phyloP scores from a whole-genome alignment of 371 early-diverging fungal species.

The Apophysomyces elegans region DNA sequence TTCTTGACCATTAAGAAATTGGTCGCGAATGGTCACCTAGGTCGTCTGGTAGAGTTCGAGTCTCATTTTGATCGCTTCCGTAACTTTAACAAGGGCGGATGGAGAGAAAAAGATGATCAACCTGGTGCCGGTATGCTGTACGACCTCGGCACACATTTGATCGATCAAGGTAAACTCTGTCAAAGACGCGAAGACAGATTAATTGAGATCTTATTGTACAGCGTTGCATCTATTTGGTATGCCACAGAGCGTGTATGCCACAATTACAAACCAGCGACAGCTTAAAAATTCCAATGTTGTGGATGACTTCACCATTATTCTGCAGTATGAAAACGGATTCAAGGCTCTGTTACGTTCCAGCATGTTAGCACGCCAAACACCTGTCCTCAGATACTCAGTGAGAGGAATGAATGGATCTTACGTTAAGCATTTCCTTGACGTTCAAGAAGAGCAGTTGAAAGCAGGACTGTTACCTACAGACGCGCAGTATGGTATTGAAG shows the following conservation, averaged over 20 bases:
- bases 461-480: slow-evolving; percentile 57
- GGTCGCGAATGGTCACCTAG: slow-evolving; percentile 55
- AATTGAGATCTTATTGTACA: neutral
- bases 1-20: slow-evolving; percentile 74
- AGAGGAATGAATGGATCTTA: slow-evolving; percentile 75
- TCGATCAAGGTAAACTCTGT: slow-evolving; percentile 62
- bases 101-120: slow-evolving; percentile 70
- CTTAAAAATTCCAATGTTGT: slow-evolving; percentile 57
- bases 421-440: slow-evolving; percentile 70
- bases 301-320: slow-evolving; percentile 68
- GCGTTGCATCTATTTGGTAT: slow-evolving; percentile 71
- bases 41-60: slow-evolving; percentile 74
- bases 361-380: slow-evolving; percentile 72
- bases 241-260: slow-evolving; percentile 66
- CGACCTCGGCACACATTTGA: slow-evolving; percentile 78
- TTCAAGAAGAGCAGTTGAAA: slow-evolving; percentile 79
- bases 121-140: slow-evolving; percentile 77
- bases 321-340: slow-evolving; percentile 62
- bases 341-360: slow-evolving; percentile 69
- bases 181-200: neutral
- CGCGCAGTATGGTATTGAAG: slow-evolving; percentile 61
- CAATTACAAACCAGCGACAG: slow-evolving; percentile 71
- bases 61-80: slow-evolving; percentile 81
- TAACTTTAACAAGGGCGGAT: slow-evolving; percentile 69
- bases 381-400: slow-evolving; percentile 68